Base-by-base conservation (phyloP, 2,329 filamentous ascomycete genomes). In the Venturia nashicola region DNA sequence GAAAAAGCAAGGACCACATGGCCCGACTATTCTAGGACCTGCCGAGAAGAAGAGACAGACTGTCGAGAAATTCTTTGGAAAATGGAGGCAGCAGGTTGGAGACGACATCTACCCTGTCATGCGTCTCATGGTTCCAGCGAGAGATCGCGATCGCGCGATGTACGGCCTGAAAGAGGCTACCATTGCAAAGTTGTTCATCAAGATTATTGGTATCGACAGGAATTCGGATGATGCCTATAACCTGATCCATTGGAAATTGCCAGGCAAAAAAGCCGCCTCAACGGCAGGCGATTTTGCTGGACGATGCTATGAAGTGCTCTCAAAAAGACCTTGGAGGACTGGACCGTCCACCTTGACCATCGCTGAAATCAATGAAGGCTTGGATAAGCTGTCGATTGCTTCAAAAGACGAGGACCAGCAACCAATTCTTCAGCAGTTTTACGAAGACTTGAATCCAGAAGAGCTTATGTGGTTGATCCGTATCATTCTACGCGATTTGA, bases 391-490 rank as follows among this genome's bases (percentile, higher is more conserved):
- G 39, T 86, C 91, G 0, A 82, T 82, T 1, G 87, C 88, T 0
- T 83, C 85, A 0, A 89, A 89, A 62, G 93, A 97, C 76, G 83
- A 88, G n/a, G 84, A 93, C 67, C 93, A 97, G 69, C 73, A 91
- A 48, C 86, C 86, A 0, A 88, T 99, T 42, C 84, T 97, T 68
- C 83, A 88, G 67, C 82, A 86, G 5, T 96, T 97, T 71, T 97
- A 97, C 74, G 83, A 86, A 57, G 83, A 84, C 32, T 97, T 97
- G 94, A 95, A 95, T 69, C 84, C 94, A 0, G 89, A 96, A 67
- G 94, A 99, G 76, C 77, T 99, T 68, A 87, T 89, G 78, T 99
- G 94, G 94, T 79, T 97, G 64, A 90, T 99, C 67, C 88, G 93
- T 16, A 97, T 99, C 70, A 88, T 99, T 59, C 79, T 97, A 36